These are phyloP conservation scores for Lachnellula subtilissima DNA, from an alignment of 2,329 filamentous ascomycete species.

Conservation along the genomic window DNA sequence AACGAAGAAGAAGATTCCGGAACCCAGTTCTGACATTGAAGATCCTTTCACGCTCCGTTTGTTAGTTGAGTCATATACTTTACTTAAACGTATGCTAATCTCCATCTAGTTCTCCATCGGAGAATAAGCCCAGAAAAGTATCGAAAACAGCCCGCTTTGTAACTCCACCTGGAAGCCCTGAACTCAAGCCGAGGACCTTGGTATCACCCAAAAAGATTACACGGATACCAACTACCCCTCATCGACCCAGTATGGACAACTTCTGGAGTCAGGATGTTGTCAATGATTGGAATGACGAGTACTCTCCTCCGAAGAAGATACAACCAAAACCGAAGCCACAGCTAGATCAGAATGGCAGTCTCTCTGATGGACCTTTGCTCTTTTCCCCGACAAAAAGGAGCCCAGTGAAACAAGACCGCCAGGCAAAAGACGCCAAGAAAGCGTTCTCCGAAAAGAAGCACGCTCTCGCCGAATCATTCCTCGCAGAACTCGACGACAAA, in stretches of 20 bases:
- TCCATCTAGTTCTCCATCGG: conserved; percentile 20
- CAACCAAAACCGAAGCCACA: conserved; percentile 27
- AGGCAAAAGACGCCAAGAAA: conserved; percentile 46
- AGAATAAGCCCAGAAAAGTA: conserved; percentile 15
- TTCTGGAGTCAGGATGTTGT: conserved; percentile 57
- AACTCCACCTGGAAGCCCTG: conserved; percentile 28
- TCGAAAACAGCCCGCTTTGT: conserved; percentile 18
- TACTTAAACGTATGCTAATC: conserved; percentile 2
- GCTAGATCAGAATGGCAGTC: conserved; percentile 11
- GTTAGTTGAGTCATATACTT: conserved; percentile 13
- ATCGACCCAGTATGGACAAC: conserved; percentile 48
- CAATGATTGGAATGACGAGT: conserved; percentile 60
- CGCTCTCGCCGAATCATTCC: conserved; percentile 57
- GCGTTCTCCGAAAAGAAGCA: conserved; percentile 60
- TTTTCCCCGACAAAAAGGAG: conserved; percentile 27
- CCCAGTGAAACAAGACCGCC: conserved; percentile 32
- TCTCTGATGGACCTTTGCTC: conserved; percentile 1
- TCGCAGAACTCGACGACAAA: conserved; percentile 61
- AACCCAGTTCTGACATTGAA: conserved; percentile 18
- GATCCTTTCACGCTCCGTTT: conserved; percentile 20
- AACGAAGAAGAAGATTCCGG: conserved; percentile 1
- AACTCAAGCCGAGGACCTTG: conserved; percentile 17
- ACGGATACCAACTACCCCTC: conserved; percentile 49
- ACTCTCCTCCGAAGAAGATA: conserved; percentile 47
- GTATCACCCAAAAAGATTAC: conserved; percentile 27